A percentile compares a stretch with the other conserved stretches of the same genome.
phyloP scores from a whole-genome alignment of 192 early-diverging fungal species.

The Linnemannia exigua region DNA sequence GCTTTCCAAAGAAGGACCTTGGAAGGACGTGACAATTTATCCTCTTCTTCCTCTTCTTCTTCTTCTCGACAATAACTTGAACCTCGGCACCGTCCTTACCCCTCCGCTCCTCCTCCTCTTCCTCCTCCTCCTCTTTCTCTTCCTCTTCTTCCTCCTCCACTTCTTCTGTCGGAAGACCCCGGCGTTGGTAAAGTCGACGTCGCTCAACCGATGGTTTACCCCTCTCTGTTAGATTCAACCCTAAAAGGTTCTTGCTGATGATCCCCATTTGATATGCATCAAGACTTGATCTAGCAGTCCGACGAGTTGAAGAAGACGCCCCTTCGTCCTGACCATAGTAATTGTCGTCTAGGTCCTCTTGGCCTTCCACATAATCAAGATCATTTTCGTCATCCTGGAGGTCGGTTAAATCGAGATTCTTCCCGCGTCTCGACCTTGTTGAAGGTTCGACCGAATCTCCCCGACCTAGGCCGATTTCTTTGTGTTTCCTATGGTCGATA shows the following conservation, averaged over 20 bases:
- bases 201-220: neutral
- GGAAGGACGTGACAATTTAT: slow-evolving; percentile 26
- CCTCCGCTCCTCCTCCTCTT: too few species aligned
- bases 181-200: neutral
- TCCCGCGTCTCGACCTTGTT: neutral
- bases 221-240: neutral
- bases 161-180: neutral
- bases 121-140: neutral
- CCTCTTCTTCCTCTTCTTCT: neutral
- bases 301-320: neutral
- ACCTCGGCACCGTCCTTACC: neutral
- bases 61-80: neutral
- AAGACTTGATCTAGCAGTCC: neutral
- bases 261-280: neutral
- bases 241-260: neutral
- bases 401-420: neutral
- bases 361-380: slow-evolving; percentile 15
- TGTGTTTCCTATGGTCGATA: slow-evolving; percentile 5
- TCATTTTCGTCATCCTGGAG: slow-evolving; percentile 1
- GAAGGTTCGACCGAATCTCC: neutral
- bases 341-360: neutral
- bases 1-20: slow-evolving; percentile 23
- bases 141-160: neutral
- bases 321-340: neutral
- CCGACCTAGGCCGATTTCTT: neutral